These are phyloP conservation scores for Scalesia atractyloides DNA, from an alignment of 129 eudicot species.

Conservation along the genomic window DNA sequence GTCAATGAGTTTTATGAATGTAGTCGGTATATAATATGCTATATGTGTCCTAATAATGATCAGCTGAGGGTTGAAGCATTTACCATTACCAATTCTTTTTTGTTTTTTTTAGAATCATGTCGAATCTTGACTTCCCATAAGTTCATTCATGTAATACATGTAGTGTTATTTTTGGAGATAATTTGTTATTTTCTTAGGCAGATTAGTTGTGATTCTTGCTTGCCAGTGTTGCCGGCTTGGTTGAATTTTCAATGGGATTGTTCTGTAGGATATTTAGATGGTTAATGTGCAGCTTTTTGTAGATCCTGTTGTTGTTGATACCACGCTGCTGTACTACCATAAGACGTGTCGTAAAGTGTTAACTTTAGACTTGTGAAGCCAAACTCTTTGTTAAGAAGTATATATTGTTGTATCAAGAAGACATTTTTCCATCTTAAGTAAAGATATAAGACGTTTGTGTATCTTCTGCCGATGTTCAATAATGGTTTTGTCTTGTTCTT, in stretches of 20 bases:
- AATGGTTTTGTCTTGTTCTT: slow-evolving; percentile 16
- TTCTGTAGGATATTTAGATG: neutral
- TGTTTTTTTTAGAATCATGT: neutral
- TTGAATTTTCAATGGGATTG: neutral
- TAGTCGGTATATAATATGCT: too few relatives aligned
- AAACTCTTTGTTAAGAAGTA: neutral
- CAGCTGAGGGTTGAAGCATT: neutral
- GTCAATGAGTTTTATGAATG: neutral
- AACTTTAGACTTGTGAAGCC: neutral
- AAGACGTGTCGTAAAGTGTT: neutral
- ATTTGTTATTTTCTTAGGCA: neutral
- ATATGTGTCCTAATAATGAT: neutral
- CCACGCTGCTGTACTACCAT: neutral
- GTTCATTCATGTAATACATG: neutral
- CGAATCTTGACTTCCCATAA: neutral
- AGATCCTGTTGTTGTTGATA: slow-evolving; percentile 2
- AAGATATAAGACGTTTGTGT: slow-evolving; percentile 1
- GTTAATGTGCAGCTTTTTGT: neutral
- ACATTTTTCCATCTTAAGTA: neutral
- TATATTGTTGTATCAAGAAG: neutral
- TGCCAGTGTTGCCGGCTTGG: neutral
- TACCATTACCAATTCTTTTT: neutral
- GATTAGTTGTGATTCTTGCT: neutral
- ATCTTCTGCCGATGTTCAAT: neutral
- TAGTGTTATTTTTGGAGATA: neutral